A percentile compares a stretch with the other conserved stretches of the same genome.
phyloP scores from a whole-genome alignment of 1,139 yeast species.

The Taphrina deformans region DNA sequence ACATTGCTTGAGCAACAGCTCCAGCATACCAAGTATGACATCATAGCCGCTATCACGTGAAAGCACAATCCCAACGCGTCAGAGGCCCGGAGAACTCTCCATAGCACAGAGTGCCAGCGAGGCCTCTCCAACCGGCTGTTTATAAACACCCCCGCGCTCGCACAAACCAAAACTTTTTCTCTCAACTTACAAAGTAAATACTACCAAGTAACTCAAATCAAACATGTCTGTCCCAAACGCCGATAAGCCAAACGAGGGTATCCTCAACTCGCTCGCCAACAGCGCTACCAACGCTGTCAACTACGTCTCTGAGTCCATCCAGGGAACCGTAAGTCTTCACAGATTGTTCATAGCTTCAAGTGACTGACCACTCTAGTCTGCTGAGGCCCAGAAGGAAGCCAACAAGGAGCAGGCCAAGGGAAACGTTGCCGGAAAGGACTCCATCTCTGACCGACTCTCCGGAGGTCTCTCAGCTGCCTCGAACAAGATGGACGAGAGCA shows the following conservation, averaged over 20 bases:
- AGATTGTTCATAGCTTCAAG: neutral
- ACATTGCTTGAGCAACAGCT: neutral
- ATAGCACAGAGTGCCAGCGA: neutral
- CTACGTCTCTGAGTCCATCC: slow-evolving; percentile 29
- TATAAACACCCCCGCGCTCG: slow-evolving; percentile 24
- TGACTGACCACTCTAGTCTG: slow-evolving; percentile 10
- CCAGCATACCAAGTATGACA: neutral
- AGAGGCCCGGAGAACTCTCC: slow-evolving; percentile 10
- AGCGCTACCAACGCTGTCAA: slow-evolving; percentile 27
- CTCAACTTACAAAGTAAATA: slow-evolving; percentile 1
- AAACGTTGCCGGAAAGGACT: slow-evolving; percentile 24
- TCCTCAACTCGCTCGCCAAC: slow-evolving; percentile 19
- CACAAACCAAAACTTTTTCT: neutral
- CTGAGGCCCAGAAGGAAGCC: slow-evolving; percentile 29
- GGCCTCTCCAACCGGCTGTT: slow-evolving; percentile 1
- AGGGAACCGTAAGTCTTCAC: slow-evolving; percentile 14
- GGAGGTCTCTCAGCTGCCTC: slow-evolving; percentile 20
- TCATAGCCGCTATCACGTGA: slow-evolving; percentile 11
- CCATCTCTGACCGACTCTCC: slow-evolving; percentile 23
- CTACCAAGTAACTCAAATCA: slow-evolving; percentile 8
- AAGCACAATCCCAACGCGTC: slow-evolving; percentile 13
- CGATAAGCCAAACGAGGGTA: slow-evolving; percentile 29
- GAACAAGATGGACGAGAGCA: slow-evolving; percentile 26
- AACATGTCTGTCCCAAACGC: slow-evolving; percentile 27
- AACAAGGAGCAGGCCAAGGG: slow-evolving; percentile 27